Evolutionary conservation across 768 basidiomycete genomes (phyloP).

Genomic region (Lentinula sp.): DNA sequence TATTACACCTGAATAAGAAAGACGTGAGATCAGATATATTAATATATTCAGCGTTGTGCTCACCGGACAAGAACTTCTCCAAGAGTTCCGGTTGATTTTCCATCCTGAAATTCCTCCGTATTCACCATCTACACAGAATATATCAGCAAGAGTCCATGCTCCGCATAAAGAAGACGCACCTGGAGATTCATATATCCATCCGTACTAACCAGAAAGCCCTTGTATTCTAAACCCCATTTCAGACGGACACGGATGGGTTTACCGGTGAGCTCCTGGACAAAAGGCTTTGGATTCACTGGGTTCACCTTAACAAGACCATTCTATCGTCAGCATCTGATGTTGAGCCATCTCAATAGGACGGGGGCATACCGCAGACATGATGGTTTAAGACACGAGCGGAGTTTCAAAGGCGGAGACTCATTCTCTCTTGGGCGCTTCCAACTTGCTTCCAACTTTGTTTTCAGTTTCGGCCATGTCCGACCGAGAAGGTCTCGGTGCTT

Average conservation of each 20-base stretch:
- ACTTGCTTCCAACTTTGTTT: neutral
- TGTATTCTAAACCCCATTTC: slow-evolving; percentile 99
- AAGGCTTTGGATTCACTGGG: slow-evolving; percentile 98
- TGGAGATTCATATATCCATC: slow-evolving; percentile 99
- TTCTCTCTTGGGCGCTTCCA: neutral
- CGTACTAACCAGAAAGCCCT: slow-evolving; percentile 97
- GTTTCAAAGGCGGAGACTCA: slow-evolving; percentile 15
- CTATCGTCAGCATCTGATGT: slow-evolving; percentile 3
- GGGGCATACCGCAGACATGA: slow-evolving; percentile 59
- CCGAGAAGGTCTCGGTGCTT: slow-evolving; percentile 68
- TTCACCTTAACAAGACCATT: slow-evolving; percentile 47
- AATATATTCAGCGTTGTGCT: slow-evolving; percentile 17
- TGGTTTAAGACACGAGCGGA: slow-evolving; percentile 39
- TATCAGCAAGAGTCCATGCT: neutral
- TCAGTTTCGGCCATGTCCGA: slow-evolving; percentile 66
- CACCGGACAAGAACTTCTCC: slow-evolving; percentile 99
- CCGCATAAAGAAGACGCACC: slow-evolving; percentile 35
- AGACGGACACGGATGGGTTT: slow-evolving; percentile 92
- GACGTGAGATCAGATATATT: slow-evolving; percentile 10
- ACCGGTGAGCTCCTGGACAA: slow-evolving; percentile 96
- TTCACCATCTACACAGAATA: slow-evolving; percentile 76
- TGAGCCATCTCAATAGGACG: slow-evolving; percentile 4
- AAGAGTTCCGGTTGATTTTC: slow-evolving; percentile 90
- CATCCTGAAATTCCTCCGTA: slow-evolving; percentile 97
- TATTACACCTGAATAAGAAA: slow-evolving; percentile 67